A percentile compares a stretch with the other conserved stretches of the same genome.
phyloP scores from a whole-genome alignment of 2,329 filamentous ascomycete genomes.

The Colletotrichum karsti region DNA sequence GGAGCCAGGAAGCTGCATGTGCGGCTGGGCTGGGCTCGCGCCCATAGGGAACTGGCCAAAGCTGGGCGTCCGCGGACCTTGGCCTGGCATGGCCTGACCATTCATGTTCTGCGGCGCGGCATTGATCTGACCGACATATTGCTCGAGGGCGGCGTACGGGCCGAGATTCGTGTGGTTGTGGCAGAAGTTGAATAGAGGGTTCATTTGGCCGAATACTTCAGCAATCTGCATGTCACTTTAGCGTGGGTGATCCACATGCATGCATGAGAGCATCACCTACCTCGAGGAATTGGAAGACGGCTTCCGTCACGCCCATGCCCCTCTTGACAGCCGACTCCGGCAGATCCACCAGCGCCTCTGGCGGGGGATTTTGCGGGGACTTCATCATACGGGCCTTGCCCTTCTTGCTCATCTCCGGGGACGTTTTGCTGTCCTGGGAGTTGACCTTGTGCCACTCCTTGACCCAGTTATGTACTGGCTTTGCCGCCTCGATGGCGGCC shows the following conservation, averaged over 20 bases:
- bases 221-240: conserved; percentile 58
- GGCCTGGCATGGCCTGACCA: conserved; percentile 54
- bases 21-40: conserved; percentile 66
- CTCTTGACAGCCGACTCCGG: conserved; percentile 65
- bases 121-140: conserved; percentile 64
- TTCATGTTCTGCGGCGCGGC: conserved; percentile 50
- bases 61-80: conserved; percentile 60
- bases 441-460: conserved; percentile 73
- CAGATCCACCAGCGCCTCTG: conserved; percentile 65
- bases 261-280: conserved; percentile 44
- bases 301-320: conserved; percentile 66
- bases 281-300: conserved; percentile 72
- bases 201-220: conserved; percentile 74
- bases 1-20: conserved; percentile 69
- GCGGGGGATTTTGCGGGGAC: conserved; percentile 66
- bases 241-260: conserved; percentile 13
- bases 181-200: conserved; percentile 67
- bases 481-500: conserved; percentile 67
- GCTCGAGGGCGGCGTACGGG: conserved; percentile 67
- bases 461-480: conserved; percentile 69
- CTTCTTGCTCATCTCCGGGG: conserved; percentile 75
- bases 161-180: conserved; percentile 62
- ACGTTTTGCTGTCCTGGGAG: conserved; percentile 63
- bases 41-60: conserved; percentile 68
- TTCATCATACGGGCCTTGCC: conserved; percentile 66